These are phyloP conservation scores for Sclerotiophoma versabilis DNA, from an alignment of 2,329 filamentous ascomycete genomes.

Conservation along the genomic window DNA sequence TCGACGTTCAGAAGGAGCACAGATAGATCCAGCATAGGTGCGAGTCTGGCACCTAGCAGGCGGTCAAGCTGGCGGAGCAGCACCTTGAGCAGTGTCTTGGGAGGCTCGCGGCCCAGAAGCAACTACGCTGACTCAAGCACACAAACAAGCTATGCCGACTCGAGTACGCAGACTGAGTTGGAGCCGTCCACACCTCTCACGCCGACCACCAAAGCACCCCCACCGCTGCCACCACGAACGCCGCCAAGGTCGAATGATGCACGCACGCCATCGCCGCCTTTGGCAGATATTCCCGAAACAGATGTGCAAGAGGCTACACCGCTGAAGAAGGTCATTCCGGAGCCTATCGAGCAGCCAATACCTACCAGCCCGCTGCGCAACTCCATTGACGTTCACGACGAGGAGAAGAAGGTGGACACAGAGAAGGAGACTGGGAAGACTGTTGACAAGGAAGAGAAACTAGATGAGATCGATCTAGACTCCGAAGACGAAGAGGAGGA, in stretches of 20 bases:
- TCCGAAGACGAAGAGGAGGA: constrained; percentile 53
- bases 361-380: constrained; percentile 30
- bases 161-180: constrained; percentile 66
- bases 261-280: constrained; percentile 32
- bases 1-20: constrained; percentile 71
- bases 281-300: constrained; percentile 48
- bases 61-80: constrained; percentile 76
- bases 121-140: constrained; percentile 46
- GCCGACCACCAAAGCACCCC: constrained; percentile 20
- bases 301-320: constrained; percentile 29
- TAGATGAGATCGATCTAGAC: constrained; percentile 55
- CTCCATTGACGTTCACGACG: constrained; percentile 29
- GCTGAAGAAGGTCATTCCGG: constrained; percentile 1
- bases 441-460: constrained; percentile 51
- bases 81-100: constrained; percentile 67
- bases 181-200: constrained; percentile 37
- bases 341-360: not conserved
- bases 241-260: constrained; percentile 7
- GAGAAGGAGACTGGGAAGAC: constrained; percentile 31
- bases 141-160: constrained; percentile 54
- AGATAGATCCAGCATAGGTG: constrained; percentile 65
- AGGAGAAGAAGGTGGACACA: constrained; percentile 56
- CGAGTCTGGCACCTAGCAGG: constrained; percentile 51
- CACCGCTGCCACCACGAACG: constrained; percentile 34
- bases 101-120: constrained; percentile 66